Evolutionary conservation across 2,329 filamentous ascomycete genomes (phyloP).

Genomic region (Fusarium albosuccineum): DNA sequence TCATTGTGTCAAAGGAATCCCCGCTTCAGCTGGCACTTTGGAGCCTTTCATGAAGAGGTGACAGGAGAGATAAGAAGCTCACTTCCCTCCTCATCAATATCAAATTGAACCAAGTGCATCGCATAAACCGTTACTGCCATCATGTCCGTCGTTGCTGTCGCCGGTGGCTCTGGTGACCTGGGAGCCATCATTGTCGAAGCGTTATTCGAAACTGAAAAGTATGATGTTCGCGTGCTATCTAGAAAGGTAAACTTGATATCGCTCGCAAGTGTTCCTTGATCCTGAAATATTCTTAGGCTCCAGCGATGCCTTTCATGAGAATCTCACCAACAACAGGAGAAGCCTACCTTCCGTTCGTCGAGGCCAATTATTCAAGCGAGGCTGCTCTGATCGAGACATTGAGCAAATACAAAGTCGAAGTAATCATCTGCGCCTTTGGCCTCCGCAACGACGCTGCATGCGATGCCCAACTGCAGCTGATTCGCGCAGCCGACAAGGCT

Average conservation of each 20-base stretch:
- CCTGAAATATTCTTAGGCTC: not conserved
- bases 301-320: not conserved
- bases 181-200: conserved; percentile 61
- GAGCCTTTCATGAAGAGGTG: not conserved
- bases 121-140: not conserved
- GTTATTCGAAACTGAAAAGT: conserved; percentile 51
- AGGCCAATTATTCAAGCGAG: conserved; percentile 47
- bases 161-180: conserved; percentile 61
- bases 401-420: conserved; percentile 39
- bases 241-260: conserved; percentile 50
- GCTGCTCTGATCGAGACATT: conserved; percentile 39
- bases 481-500: conserved; percentile 49
- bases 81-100: not conserved
- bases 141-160: conserved; percentile 57
- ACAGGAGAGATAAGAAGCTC: not conserved
- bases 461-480: conserved; percentile 50
- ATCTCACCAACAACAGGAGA: conserved; percentile 14
- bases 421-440: conserved; percentile 51
- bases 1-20: not conserved
- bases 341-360: conserved; percentile 5
- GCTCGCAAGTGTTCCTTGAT: not conserved
- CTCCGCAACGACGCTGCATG: conserved; percentile 48
- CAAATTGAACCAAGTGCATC: not conserved
- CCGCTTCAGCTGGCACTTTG: not conserved
- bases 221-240: conserved; percentile 57